Evolutionary conservation across 306 rosid species (phyloP), one percentile per base, ranked within the genome.

Genomic region (Vigna hirtella): DNA sequence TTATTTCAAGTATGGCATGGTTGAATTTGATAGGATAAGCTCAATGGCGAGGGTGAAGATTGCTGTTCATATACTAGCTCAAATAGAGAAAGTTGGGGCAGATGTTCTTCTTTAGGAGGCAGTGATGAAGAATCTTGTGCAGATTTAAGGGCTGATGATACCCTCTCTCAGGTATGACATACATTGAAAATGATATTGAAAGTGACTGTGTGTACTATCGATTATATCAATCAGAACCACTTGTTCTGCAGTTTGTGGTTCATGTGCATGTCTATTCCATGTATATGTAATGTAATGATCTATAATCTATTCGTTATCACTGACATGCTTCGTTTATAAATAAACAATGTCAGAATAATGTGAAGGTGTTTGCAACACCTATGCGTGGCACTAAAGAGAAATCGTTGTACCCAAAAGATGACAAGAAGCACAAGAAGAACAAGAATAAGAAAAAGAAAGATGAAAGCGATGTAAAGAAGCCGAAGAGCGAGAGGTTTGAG

Each of bases 1-100:
- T 59, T 48, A 30, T 63, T 55, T 69, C 65, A 85, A 79, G 66
- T 81, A 38, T 65, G 73, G 51, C 63, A 78, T 57, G 28, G 11
- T 50, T 76, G 82, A 61, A 40, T 81, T 83, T 83, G 86, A 73
- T 87, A 95, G 98, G 97, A 88, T 48, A 87, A 86, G 85, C 76
- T 84, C 53, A 87, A 85, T 81, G 85, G 79, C 18, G 91, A 83
- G 77, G 88, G 83, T 73, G 99, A 91, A 85, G 99, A 95, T 74
- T 93, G 97, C 83, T 89, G 91, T 82, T 95, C 99, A 20, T 91
- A 86, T 52, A 95, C 99, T 62, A 95, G 98, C 89, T 93, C 99
- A 38, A 92, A 91, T 77, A 91, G 99, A 81, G 98, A 93, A 88
- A 95, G 99, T 78, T 95, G 99, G 98, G 98, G 98, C 81, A 85